These are phyloP conservation scores for Wallacemonas sp. DNA, from an alignment of 208 protist genomes.

Conservation along the genomic window DNA sequence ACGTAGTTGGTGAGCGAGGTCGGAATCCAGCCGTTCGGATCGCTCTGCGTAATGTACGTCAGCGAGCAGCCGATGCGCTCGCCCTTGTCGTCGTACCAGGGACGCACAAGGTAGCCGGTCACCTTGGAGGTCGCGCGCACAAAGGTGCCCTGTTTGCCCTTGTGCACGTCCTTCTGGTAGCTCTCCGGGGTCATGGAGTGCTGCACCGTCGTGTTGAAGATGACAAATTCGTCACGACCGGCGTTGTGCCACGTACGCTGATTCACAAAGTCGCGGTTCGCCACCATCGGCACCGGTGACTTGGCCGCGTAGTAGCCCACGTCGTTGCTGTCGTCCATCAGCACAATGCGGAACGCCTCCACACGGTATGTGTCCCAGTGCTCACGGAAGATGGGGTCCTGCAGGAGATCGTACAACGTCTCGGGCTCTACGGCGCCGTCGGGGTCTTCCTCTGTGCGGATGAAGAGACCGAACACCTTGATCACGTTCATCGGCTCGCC, in stretches of 20 bases:
- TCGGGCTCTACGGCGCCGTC: constrained; percentile 13
- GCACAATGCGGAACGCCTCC: constrained; percentile 74
- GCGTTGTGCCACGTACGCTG: constrained; percentile 86
- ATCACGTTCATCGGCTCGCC: constrained; percentile 79
- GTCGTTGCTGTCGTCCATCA: constrained; percentile 74
- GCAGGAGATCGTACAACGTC: constrained; percentile 80
- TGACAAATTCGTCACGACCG: constrained; percentile 74
- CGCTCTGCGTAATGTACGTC: constrained; percentile 88
- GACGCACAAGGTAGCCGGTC: constrained; percentile 85
- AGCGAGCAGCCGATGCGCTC: constrained; percentile 48
- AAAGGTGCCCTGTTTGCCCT: constrained; percentile 50
- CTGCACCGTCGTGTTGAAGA: constrained; percentile 90
- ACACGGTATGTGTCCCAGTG: constrained; percentile 76
- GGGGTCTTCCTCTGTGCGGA: constrained; percentile 31
- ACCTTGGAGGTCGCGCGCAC: constrained; percentile 79
- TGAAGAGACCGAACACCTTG: constrained; percentile 82
- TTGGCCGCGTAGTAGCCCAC: constrained; percentile 92
- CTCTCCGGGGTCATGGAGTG: constrained; percentile 50
- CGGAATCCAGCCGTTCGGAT: constrained; percentile 86
- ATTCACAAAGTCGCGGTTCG: constrained; percentile 91
- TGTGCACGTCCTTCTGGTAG: constrained; percentile 48
- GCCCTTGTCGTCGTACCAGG: constrained; percentile 53
- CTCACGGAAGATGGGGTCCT: constrained; percentile 81
- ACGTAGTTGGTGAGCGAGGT: constrained; percentile 77
- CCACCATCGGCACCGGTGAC: constrained; percentile 67